Conservation (phyloP, 1,139 yeast species). For the Yamadazyma kanchanaburiensis region DNA sequence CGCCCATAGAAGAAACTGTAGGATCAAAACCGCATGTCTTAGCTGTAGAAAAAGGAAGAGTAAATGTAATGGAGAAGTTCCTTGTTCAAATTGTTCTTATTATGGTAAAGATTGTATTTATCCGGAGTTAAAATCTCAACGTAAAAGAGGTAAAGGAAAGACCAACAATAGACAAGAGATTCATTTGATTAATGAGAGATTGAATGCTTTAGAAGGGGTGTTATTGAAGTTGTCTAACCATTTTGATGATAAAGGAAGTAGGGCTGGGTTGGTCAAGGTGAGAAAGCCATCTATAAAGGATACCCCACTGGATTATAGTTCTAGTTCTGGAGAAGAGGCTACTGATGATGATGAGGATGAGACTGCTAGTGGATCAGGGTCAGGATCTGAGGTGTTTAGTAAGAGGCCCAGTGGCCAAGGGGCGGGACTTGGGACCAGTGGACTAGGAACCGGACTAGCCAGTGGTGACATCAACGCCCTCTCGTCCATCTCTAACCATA, state of each 20-base stretch:
- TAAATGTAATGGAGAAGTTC: constrained; percentile 45
- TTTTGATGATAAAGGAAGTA: constrained; percentile 2
- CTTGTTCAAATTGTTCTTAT: constrained; percentile 40
- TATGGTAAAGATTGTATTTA: constrained; percentile 17
- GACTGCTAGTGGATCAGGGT: background rate
- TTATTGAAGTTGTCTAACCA: constrained; percentile 13
- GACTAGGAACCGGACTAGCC: no score
- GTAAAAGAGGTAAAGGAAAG: constrained; percentile 18
- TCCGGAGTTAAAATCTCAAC: constrained; percentile 14
- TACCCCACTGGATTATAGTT: background rate
- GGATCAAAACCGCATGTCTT: constrained; percentile 51
- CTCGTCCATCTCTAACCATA: no score
- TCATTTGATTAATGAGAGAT: constrained; percentile 12
- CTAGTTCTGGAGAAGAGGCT: background rate
- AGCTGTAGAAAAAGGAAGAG: constrained; percentile 46
- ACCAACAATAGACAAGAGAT: constrained; percentile 15
- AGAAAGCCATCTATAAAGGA: background rate
- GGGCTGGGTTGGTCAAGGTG: no score
- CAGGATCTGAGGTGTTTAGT: background rate
- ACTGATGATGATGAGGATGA: background rate
- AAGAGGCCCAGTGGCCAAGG: no score
- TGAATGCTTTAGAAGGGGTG: constrained; percentile 20
- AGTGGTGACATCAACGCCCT: background rate
- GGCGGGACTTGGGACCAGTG: no score
- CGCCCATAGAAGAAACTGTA: constrained; percentile 3